These are phyloP conservation scores for Flaveria brownii DNA, from an alignment of 129 eudicot genomes.

Conservation along the genomic window DNA sequence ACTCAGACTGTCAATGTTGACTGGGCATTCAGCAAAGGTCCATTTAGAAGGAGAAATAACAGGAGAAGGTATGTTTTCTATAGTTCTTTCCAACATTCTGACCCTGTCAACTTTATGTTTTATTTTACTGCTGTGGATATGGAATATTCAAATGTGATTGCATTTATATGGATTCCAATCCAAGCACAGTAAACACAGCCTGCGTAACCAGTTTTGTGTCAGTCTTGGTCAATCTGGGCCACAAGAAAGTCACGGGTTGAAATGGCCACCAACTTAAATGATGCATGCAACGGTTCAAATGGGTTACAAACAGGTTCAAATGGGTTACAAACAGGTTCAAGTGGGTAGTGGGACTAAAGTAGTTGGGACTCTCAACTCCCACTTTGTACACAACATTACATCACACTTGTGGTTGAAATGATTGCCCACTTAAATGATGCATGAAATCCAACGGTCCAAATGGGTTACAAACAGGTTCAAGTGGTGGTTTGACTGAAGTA, in stretches of 20 bases:
- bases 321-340: not conserved
- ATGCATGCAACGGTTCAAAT: slow-evolving; percentile 1
- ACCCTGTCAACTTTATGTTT: not conserved
- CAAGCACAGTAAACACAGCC: not conserved
- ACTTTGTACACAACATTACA: not conserved
- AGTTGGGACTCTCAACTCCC: not conserved
- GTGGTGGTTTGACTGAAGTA: no score
- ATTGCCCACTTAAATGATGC: not conserved
- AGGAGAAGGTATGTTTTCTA: slow-evolving; percentile 62
- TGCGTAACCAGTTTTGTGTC: not conserved
- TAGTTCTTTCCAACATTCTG: not conserved
- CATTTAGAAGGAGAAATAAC: slow-evolving; percentile 64
- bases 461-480: not conserved
- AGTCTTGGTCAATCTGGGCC: not conserved
- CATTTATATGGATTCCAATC: not conserved
- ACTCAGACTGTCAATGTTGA: slow-evolving; percentile 71
- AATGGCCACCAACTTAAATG: not conserved
- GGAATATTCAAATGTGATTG: not conserved
- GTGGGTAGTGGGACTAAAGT: not conserved
- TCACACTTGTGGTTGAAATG: not conserved
- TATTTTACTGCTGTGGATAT: no score
- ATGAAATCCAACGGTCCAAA: not conserved
- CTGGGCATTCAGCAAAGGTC: slow-evolving; percentile 99
- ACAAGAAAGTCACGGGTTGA: not conserved
- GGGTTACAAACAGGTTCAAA: not conserved